phyloP scores from a whole-genome alignment of 225 moss, liverwort and hornwort genomes.

The Lunularia cruciata region DNA sequence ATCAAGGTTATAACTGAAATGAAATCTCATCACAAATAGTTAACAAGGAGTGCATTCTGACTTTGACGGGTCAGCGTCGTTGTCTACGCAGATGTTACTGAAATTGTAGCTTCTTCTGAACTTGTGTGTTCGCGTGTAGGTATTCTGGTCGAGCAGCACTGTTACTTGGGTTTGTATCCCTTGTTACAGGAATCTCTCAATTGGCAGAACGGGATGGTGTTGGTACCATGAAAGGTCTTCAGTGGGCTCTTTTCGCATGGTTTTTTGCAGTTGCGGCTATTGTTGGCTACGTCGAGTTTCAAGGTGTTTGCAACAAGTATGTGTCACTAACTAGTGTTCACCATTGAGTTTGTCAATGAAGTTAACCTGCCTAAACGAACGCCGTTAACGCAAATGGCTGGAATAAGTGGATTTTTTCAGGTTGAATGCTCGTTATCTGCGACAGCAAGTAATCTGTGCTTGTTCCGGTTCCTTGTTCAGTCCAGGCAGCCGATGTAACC shows the following conservation, averaged over 20 bases:
- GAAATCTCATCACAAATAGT: no score
- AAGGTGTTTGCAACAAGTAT: constrained; percentile 76
- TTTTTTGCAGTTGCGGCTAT: constrained; percentile 66
- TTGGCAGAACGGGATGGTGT: constrained; percentile 73
- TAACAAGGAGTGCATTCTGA: no score
- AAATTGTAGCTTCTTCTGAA: background rate
- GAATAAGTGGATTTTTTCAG: no score
- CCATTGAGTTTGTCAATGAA: no score
- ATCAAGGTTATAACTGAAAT: no score
- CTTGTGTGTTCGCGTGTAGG: constrained; percentile 15
- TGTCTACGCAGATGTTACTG: background rate
- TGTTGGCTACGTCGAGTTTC: constrained; percentile 86
- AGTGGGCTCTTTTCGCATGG: constrained; percentile 88
- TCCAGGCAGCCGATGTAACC: no score
- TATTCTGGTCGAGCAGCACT: constrained; percentile 65
- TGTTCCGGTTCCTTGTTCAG: no score
- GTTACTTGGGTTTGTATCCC: constrained; percentile 71
- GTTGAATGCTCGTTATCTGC: no score
- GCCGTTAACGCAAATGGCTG: no score
- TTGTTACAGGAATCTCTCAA: constrained; percentile 81
- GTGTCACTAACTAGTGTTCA: constrained; percentile 15
- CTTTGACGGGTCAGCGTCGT: no score
- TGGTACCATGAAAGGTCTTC: constrained; percentile 72
- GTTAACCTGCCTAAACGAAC: no score
- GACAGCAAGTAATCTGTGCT: no score